Evolutionary conservation across 116 monocot species (phyloP).

Genomic region (Papilionanthe hybrid): DNA sequence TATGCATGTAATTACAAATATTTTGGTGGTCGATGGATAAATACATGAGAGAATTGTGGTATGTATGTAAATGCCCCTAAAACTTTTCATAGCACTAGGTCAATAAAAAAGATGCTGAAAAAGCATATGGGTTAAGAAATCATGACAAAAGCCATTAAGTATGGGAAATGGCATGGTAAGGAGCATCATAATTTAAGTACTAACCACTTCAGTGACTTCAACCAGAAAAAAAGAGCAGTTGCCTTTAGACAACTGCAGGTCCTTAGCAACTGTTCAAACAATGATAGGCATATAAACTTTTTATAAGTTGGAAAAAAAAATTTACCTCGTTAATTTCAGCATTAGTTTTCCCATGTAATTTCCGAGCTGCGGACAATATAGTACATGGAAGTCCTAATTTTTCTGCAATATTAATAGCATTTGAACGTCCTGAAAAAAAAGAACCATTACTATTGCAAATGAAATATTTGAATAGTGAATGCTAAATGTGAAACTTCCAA

Average conservation of each 20-base stretch:
- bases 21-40: too few species aligned
- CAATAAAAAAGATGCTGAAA: background rate
- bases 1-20: too few species aligned
- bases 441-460: background rate
- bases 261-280: background rate
- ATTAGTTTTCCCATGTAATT: slow-evolving; percentile 55
- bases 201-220: too few species aligned
- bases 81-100: background rate
- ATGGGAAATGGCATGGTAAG: too few species aligned
- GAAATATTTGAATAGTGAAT: background rate
- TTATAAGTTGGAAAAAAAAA: background rate
- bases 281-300: background rate
- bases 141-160: too few species aligned
- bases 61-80: too few species aligned
- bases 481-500: background rate
- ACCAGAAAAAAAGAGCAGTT: too few species aligned
- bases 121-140: background rate
- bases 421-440: slow-evolving; percentile 68
- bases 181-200: too few species aligned
- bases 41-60: too few species aligned
- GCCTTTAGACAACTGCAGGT: too few species aligned
- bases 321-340: slow-evolving; percentile 72
- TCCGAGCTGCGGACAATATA: slow-evolving; percentile 54
- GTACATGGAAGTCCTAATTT: slow-evolving; percentile 48
- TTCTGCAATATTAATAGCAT: slow-evolving; percentile 85